Evolutionary conservation across 441 rosid genomes (phyloP), one percentile per base, ranked within the genome.

Genomic region (Pelargonium cotyledonis): DNA sequence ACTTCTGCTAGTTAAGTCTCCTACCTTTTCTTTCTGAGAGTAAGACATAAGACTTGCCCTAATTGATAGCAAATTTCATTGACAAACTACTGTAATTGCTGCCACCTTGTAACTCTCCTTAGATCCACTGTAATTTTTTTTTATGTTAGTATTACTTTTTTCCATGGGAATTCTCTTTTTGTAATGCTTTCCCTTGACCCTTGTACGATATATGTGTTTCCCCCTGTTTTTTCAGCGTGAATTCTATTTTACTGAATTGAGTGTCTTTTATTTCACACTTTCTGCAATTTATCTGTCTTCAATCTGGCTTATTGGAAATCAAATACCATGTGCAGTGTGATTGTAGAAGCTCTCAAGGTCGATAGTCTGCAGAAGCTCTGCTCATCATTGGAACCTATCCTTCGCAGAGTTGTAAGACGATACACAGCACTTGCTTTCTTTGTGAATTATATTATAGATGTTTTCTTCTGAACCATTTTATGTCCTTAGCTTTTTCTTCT

Each of bases 331-430:
- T 81, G 86, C 83, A 95, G 99, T 68, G 98, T 95, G 31, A 90
- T 95, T 74, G 98, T 92, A 8, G 99, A 95, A 82, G 99, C 99
- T 80, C 80, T 95, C 55, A 95, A 95, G 86, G 85, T 92, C 72
- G 98, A 92, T 75, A 89, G 96, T 86, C 80, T 95, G 72, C 99
- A 95, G 82, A 95, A 87, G 88, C 89, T 95, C 66, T 95, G 97
- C 83, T 92, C 99, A 26, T 95, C 99, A 57, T 74, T 95, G 84
- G 99, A 95, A 78, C 98, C 99, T 55, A 83, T 95, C 68, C 97
- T 95, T 72, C 98, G 99, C 47, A 85, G 96, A 84, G 97, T 95
- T 80, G 99, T 95, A 90, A 88, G 31, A 29, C 1, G 95, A 70
- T 70, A 74, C 71, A 40, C 7, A 15, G 18, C 23, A 18, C 5